These are phyloP conservation scores for Tylopilus felleus DNA, from an alignment of 768 basidiomycete species.

Conservation along the genomic window DNA sequence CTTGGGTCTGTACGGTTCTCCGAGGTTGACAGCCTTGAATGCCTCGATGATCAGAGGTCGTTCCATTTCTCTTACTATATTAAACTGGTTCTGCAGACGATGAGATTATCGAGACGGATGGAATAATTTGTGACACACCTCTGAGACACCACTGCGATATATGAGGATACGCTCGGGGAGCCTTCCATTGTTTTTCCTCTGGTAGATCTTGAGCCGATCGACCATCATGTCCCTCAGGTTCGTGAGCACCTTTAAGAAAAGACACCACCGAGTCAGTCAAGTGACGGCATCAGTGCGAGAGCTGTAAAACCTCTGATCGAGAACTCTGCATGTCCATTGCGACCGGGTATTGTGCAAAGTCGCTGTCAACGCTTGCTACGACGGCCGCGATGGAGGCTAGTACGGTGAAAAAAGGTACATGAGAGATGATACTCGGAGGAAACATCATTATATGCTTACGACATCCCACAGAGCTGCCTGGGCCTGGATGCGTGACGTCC, in stretches of 20 bases:
- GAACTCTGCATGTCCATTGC: background rate
- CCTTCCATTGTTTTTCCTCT: background rate
- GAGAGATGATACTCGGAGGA: background rate
- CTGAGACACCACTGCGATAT: background rate
- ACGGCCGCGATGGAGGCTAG: background rate
- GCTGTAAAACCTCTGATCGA: background rate
- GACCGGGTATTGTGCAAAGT: background rate
- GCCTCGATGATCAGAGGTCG: background rate
- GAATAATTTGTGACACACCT: background rate
- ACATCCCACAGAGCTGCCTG: background rate
- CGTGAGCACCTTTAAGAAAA: background rate
- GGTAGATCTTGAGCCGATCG: background rate
- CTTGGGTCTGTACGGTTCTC: background rate
- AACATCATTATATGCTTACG: background rate
- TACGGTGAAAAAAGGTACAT: background rate
- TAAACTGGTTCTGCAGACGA: background rate
- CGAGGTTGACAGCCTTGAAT: background rate
- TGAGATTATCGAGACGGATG: background rate
- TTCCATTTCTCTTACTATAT: background rate
- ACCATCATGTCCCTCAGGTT: background rate
- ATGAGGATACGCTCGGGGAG: background rate
- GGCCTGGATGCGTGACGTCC: background rate
- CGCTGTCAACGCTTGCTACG: background rate
- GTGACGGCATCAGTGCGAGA: background rate
- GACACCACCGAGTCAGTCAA: background rate